These are phyloP conservation scores for Actinidia arguta DNA, from an alignment of 179 eudicot species.

Conservation along the genomic window DNA sequence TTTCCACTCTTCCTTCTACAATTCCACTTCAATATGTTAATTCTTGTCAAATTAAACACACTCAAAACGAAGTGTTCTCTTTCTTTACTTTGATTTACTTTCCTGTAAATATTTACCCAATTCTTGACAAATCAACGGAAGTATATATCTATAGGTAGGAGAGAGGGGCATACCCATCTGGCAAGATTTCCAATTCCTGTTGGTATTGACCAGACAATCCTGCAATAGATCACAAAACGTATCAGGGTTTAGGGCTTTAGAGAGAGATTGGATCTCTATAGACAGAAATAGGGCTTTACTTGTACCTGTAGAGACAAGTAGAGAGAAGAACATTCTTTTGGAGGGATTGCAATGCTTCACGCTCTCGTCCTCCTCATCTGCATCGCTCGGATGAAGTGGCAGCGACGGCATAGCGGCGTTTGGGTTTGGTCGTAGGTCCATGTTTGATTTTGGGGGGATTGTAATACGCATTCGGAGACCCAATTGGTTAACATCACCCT, in stretches of 20 bases:
- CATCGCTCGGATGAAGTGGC: constrained; percentile 56
- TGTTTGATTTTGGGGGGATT: background rate
- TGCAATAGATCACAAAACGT: constrained; percentile 36
- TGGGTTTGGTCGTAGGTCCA: constrained; percentile 25
- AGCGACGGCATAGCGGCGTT: background rate
- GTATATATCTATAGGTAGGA: background rate
- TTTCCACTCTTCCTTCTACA: too few species aligned
- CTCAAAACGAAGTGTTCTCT: too few species aligned
- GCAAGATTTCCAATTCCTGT: constrained; percentile 88
- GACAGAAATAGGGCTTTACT: background rate
- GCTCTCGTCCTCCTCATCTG: constrained; percentile 85
- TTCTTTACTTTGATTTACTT: too few species aligned
- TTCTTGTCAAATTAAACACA: too few species aligned
- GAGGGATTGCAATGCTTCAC: constrained; percentile 87
- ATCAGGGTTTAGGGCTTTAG: constrained; percentile 30
- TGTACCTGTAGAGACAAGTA: constrained; percentile 80
- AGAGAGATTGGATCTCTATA: background rate
- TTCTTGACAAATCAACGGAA: too few species aligned
- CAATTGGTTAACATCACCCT: too few species aligned
- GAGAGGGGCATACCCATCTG: constrained; percentile 55
- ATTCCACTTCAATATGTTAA: too few species aligned
- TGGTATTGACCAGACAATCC: constrained; percentile 77
- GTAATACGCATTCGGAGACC: too few species aligned
- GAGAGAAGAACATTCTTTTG: constrained; percentile 76
- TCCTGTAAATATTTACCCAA: too few species aligned